Percentiles rank a stretch among this genome's conserved stretches.
Conservation (phyloP, 306 rosid genomes). For the Sechiopsis laciniata region DNA sequence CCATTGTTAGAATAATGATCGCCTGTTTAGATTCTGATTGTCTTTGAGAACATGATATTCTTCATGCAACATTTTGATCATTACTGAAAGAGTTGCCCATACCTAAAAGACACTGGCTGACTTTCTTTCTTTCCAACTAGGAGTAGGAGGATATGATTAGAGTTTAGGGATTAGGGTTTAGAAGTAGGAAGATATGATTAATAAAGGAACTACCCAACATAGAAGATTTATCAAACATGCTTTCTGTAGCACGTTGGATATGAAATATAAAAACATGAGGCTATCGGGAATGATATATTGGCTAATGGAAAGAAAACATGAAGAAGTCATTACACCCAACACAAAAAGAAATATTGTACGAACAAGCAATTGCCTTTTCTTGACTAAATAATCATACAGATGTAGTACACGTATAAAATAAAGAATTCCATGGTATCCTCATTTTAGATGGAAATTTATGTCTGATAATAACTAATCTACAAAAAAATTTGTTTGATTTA, state of each 20-base stretch:
- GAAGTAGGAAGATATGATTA: too few relatives aligned
- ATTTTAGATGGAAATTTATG: background rate
- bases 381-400: background rate
- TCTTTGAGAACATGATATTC: too few relatives aligned
- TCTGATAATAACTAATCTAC: background rate
- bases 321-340: conserved; percentile 5
- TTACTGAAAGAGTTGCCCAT: background rate
- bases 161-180: too few relatives aligned
- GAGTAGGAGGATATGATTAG: background rate
- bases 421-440: background rate
- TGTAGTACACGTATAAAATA: background rate
- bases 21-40: background rate
- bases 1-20: background rate
- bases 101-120: background rate
- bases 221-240: background rate
- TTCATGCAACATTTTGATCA: background rate
- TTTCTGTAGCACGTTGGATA: background rate
- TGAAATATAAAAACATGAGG: background rate
- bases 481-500: background rate
- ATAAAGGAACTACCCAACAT: too few relatives aligned
- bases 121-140: background rate
- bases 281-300: background rate
- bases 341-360: background rate
- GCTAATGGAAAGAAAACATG: background rate
- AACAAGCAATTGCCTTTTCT: background rate